phyloP scores from a whole-genome alignment of 371 early-diverging fungal species.

The Mortierella sp. region DNA sequence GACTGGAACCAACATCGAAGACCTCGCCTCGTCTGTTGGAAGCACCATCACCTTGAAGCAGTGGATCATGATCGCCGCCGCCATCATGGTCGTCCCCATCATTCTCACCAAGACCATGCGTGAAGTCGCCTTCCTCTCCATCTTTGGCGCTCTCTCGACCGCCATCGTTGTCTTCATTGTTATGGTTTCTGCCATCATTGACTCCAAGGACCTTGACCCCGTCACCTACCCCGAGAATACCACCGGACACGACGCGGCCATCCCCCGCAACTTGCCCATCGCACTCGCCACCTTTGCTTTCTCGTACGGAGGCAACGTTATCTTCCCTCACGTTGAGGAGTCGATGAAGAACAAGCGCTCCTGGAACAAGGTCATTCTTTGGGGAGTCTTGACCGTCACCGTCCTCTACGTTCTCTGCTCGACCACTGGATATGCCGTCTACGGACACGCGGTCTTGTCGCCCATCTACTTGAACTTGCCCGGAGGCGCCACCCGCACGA shows the following conservation, averaged over 20 bases:
- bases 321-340: conserved; percentile 86
- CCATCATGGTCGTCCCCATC: conserved; percentile 80
- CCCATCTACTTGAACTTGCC: conserved; percentile 86
- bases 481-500: conserved; percentile 68
- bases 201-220: conserved; percentile 42
- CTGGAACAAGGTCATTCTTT: conserved; percentile 79
- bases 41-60: conserved; percentile 46
- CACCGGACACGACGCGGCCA: conserved; percentile 61
- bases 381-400: conserved; percentile 79
- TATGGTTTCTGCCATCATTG: conserved; percentile 51
- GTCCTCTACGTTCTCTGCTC: conserved; percentile 84
- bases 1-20: conserved; percentile 73
- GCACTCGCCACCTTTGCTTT: conserved; percentile 80
- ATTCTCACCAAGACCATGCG: conserved; percentile 77
- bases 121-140: conserved; percentile 76
- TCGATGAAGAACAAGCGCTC: conserved; percentile 84
- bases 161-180: conserved; percentile 68
- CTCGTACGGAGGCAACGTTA: conserved; percentile 83
- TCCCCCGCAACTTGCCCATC: conserved; percentile 69
- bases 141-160: conserved; percentile 70
- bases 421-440: conserved; percentile 85
- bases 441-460: conserved; percentile 75
- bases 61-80: conserved; percentile 78
- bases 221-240: conserved; percentile 14
- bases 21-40: conserved; percentile 61